phyloP scores from a whole-genome alignment of 2,329 filamentous ascomycete genomes.

The Xylaria sp. region DNA sequence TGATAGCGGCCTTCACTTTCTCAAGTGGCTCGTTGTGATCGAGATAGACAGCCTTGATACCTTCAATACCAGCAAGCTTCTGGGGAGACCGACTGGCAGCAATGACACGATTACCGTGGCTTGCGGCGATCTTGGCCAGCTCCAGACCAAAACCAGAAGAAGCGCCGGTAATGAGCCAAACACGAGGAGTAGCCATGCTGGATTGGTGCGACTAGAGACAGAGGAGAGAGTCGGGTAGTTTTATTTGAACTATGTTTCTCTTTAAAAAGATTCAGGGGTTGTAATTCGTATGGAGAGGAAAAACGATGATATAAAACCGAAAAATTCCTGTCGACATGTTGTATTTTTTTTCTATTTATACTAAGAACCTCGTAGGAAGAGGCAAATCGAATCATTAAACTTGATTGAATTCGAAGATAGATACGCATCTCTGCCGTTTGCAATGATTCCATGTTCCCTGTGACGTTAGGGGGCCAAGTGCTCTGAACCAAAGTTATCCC shows the following conservation, averaged over 20 bases:
- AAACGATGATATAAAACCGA: background rate
- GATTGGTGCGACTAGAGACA: background rate
- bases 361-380: background rate
- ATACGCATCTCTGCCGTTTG: background rate
- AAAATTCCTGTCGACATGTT: background rate
- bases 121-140: slow-evolving; percentile 56
- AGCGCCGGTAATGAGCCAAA: slow-evolving; percentile 63
- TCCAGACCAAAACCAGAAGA: slow-evolving; percentile 59
- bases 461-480: background rate
- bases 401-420: background rate
- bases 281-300: background rate
- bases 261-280: background rate
- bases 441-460: background rate
- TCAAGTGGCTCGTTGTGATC: slow-evolving; percentile 55
- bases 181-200: slow-evolving; percentile 19
- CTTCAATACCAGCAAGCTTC: slow-evolving; percentile 48
- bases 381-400: background rate
- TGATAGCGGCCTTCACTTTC: slow-evolving; percentile 51
- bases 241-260: background rate
- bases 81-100: slow-evolving; percentile 57
- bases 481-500: background rate
- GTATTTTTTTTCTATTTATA: background rate
- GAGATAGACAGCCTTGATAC: slow-evolving; percentile 52
- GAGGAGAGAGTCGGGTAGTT: background rate
- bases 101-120: slow-evolving; percentile 59